A percentile compares a stretch with the other conserved stretches of the same genome.
Conservation (phyloP, 495 filamentous ascomycete genomes). For the Penicillium goetzii region DNA sequence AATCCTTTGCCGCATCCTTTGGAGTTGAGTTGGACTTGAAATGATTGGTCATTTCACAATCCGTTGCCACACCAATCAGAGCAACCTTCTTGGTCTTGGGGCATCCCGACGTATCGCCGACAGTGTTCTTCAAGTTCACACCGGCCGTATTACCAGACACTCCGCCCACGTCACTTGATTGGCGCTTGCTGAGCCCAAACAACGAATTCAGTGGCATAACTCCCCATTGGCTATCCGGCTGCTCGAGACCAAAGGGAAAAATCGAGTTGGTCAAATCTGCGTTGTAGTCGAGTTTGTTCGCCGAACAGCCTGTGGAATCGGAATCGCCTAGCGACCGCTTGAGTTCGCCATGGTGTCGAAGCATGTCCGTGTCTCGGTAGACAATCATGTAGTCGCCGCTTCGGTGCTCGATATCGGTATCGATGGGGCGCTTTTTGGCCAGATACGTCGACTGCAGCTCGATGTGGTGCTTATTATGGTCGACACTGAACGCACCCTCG, state of each 20-base stretch:
- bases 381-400: constrained; percentile 85
- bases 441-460: constrained; percentile 76
- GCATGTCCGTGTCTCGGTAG: constrained; percentile 87
- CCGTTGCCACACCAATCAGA: constrained; percentile 87
- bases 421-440: constrained; percentile 71
- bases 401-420: constrained; percentile 65
- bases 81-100: constrained; percentile 88
- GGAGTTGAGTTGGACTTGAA: constrained; percentile 57
- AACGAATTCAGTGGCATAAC: constrained; percentile 57
- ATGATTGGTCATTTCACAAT: constrained; percentile 78
- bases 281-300: constrained; percentile 75
- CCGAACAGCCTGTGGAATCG: constrained; percentile 55
- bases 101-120: constrained; percentile 81
- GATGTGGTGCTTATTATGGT: constrained; percentile 84
- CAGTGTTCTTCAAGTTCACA: constrained; percentile 79
- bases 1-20: constrained; percentile 60
- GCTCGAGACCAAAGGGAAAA: constrained; percentile 49
- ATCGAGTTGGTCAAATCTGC: constrained; percentile 66
- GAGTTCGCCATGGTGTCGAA: constrained; percentile 53
- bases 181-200: constrained; percentile 57
- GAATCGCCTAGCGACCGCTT: constrained; percentile 49
- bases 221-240: constrained; percentile 52
- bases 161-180: constrained; percentile 58
- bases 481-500: constrained; percentile 84
- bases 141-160: constrained; percentile 73